Base-by-base conservation (phyloP, 345 rosid species). In the Excoecaria agallocha region DNA sequence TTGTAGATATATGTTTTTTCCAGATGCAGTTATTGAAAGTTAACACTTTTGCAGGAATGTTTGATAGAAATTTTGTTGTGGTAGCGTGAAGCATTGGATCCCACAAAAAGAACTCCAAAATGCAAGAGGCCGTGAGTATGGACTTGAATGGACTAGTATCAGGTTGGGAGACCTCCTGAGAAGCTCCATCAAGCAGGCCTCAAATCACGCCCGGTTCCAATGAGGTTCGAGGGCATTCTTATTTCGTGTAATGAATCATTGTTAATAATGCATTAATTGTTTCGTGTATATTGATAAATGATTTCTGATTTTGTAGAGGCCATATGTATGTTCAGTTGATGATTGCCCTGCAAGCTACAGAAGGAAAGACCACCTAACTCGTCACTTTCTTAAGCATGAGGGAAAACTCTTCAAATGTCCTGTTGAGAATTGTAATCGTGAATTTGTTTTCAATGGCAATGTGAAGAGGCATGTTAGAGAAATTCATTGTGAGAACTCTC, bases 121-220 rank as follows among this genome's bases (percentile, higher is more conserved):
- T 94, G 98, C 89, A 5, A 78, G 94, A 89, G 98, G 94, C 90
- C 88, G 83, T 74, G 24, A 63, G 74, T 79, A 69, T 67, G 25
- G 55, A 24, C 87, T 89, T 86, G 90, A 87, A 56, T 85, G 97
- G 97, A 90, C 92, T 68, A 94, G 98, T 94, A 91, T 94, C 97
- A 92, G 98, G 98, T 78, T 72, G 98, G 98, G 98, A 80, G 97
- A 91, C 97, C 97, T 68, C 98, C 98, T 91, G 97, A 92, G 97
- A 92, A 94, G 98, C 93, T 91, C 93, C 96, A 45, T 87, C 91
- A 89, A 84, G 97, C 63, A 59, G 66, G 98, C 98, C 98, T 92
- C 88, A 22, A 56, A 30, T 87, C 98, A 94, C 98, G 92, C 90
- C 0, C 30, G 75, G 68, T 68, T 80, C 48, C n/a, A 60, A 46